Percentiles rank a stretch among this genome's conserved stretches.
These are phyloP conservation scores for Brassica hybrid DNA, from an alignment of 441 rosid species.

Conservation along the genomic window DNA sequence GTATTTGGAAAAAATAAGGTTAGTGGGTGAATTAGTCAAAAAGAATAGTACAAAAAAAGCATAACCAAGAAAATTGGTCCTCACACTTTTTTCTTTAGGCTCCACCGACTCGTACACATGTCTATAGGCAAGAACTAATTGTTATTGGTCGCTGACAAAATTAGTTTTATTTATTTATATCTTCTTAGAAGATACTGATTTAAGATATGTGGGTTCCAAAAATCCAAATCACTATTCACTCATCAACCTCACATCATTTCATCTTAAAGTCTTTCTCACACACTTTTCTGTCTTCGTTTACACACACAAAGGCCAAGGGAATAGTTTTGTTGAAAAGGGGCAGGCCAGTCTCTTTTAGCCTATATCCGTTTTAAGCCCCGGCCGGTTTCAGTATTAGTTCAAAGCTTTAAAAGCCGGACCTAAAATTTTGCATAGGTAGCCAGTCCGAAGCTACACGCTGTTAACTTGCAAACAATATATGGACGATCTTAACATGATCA, in stretches of 20 bases:
- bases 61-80: slow-evolving; percentile 11
- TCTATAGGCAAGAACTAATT: slow-evolving; percentile 27
- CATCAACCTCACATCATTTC: slow-evolving; percentile 55
- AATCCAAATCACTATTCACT: slow-evolving; percentile 33
- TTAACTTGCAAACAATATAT: not conserved
- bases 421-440: not conserved
- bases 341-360: not conserved
- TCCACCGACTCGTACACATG: slow-evolving; percentile 35
- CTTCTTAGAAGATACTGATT: slow-evolving; percentile 12
- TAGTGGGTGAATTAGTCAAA: slow-evolving; percentile 40
- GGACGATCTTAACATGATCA: not conserved
- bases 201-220: slow-evolving; percentile 22
- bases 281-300: slow-evolving; percentile 36
- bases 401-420: not conserved
- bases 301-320: not conserved
- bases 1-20: not conserved
- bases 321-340: not conserved
- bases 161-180: not conserved
- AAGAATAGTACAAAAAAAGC: slow-evolving; percentile 22
- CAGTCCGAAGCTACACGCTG: not conserved
- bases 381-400: not conserved
- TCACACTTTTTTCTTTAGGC: slow-evolving; percentile 14
- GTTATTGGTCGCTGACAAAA: not conserved
- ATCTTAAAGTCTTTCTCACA: slow-evolving; percentile 43
- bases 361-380: not conserved